Conservation (phyloP, 495 filamentous ascomycete species). For the Xylona heveae region DNA sequence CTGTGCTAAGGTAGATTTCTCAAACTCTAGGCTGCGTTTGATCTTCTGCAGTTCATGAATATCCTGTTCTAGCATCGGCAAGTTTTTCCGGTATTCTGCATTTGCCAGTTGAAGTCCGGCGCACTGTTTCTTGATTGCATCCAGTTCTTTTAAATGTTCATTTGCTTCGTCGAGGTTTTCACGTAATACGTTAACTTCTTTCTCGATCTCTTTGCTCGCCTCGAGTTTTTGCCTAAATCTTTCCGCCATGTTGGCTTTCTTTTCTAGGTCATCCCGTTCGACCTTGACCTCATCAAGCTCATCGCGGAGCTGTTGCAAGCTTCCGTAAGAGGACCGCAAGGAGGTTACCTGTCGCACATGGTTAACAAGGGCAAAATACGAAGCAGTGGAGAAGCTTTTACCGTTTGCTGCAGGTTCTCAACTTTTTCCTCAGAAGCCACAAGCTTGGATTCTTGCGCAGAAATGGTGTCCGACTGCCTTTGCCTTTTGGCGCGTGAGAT, state of each 20-base stretch:
- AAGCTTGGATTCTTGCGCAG: conserved; percentile 32
- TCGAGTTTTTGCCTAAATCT: conserved; percentile 59
- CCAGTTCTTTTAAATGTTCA: conserved; percentile 32
- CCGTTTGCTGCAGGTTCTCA: conserved; percentile 9
- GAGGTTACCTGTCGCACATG: too few relatives aligned
- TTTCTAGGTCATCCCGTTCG: conserved; percentile 51
- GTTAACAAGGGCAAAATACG: too few relatives aligned
- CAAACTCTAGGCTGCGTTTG: conserved; percentile 33
- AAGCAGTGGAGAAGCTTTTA: conserved; percentile 1
- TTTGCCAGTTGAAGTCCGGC: conserved; percentile 30
- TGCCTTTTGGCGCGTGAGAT: not conserved
- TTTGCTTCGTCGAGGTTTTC: conserved; percentile 34
- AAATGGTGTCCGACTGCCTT: conserved; percentile 33
- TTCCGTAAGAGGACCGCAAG: too few relatives aligned
- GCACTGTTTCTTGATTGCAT: conserved; percentile 16
- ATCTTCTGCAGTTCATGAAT: conserved; percentile 34
- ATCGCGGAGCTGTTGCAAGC: conserved; percentile 35
- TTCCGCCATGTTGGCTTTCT: conserved; percentile 57
- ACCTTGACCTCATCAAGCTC: conserved; percentile 44
- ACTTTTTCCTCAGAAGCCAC: conserved; percentile 17
- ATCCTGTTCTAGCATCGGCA: conserved; percentile 38
- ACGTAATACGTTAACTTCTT: conserved; percentile 43
- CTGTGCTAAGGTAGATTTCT: conserved; percentile 32
- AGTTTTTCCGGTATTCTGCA: conserved; percentile 32
- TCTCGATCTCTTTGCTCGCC: conserved; percentile 45